phyloP scores from a whole-genome alignment of 805 yeast species.

The Ogataea polymorpha region DNA sequence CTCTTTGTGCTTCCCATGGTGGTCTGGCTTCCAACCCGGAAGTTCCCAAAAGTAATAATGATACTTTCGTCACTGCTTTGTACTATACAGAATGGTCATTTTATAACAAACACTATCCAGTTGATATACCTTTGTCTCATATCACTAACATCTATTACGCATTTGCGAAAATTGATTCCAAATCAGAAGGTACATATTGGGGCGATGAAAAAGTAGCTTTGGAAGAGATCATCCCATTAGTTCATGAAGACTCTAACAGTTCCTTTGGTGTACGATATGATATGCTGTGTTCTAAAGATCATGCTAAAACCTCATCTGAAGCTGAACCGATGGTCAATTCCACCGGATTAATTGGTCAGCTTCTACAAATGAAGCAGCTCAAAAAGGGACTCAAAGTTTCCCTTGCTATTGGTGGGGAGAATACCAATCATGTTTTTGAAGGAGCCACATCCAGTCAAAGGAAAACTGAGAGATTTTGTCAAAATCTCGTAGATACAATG shows the following conservation, averaged over 20 bases:
- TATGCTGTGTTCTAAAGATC: not conserved
- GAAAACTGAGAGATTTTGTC: constrained; percentile 45
- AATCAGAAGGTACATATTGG: constrained; percentile 44
- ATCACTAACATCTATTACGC: constrained; percentile 77
- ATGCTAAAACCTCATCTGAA: not conserved
- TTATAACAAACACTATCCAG: constrained; percentile 59
- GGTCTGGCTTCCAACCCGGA: too few relatives aligned
- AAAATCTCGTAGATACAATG: constrained; percentile 46
- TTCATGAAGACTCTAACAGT: not conserved
- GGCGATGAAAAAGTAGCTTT: constrained; percentile 69
- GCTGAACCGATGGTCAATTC: constrained; percentile 8
- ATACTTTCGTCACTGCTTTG: constrained; percentile 20
- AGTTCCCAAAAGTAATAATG: not conserved
- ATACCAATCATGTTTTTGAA: constrained; percentile 44
- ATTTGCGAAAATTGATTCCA: constrained; percentile 57
- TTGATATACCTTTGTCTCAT: constrained; percentile 53
- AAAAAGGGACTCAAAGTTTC: constrained; percentile 46
- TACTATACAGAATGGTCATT: constrained; percentile 67
- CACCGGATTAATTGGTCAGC: constrained; percentile 30
- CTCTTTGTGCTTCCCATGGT: too few relatives aligned
- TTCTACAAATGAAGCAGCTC: constrained; percentile 25
- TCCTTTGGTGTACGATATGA: not conserved
- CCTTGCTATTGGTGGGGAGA: constrained; percentile 82
- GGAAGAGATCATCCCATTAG: constrained; percentile 28
- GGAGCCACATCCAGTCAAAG: constrained; percentile 25